phyloP scores from a whole-genome alignment of 1,284 basidiomycete genomes.

The Ceratobasidium sp. region DNA sequence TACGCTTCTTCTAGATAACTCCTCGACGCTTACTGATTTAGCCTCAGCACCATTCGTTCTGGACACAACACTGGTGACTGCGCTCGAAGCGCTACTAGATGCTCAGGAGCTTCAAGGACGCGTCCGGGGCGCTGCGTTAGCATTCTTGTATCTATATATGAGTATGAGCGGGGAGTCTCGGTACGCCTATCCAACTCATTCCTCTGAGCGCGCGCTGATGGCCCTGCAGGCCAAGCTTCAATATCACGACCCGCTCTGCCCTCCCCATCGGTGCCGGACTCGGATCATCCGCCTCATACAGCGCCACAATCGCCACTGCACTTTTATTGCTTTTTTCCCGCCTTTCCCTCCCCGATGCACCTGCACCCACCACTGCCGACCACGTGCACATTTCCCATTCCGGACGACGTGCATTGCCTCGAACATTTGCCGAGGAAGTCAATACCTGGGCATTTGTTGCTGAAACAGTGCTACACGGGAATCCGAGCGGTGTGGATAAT shows the following conservation, averaged over 20 bases:
- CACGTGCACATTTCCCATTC: slow-evolving; percentile 68
- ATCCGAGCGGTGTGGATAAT: slow-evolving; percentile 97
- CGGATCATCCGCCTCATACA: slow-evolving; percentile 96
- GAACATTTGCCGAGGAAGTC: slow-evolving; percentile 71
- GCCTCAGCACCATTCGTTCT: slow-evolving; percentile 69
- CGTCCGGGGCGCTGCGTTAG: slow-evolving; percentile 61
- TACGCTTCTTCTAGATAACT: no score
- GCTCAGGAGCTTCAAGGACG: slow-evolving; percentile 41
- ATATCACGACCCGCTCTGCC: slow-evolving; percentile 86
- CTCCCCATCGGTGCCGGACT: slow-evolving; percentile 98
- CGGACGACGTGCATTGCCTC: slow-evolving; percentile 67
- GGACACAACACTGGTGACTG: slow-evolving; percentile 72
- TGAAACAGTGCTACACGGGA: slow-evolving; percentile 97
- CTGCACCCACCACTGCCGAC: slow-evolving; percentile 56
- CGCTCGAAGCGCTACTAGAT: slow-evolving; percentile 58
- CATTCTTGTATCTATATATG: slow-evolving; percentile 97
- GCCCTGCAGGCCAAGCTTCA: slow-evolving; percentile 74
- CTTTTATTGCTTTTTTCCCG: slow-evolving; percentile 76
- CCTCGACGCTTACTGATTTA: no score
- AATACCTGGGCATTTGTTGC: slow-evolving; percentile 95
- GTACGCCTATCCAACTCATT: slow-evolving; percentile 40
- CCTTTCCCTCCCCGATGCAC: slow-evolving; percentile 60
- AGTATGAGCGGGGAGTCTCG: slow-evolving; percentile 56
- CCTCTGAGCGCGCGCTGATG: background rate
- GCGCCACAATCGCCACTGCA: slow-evolving; percentile 82